phyloP scores from a whole-genome alignment of 352 stramenopile genomes.

The Peronospora farinosa region DNA sequence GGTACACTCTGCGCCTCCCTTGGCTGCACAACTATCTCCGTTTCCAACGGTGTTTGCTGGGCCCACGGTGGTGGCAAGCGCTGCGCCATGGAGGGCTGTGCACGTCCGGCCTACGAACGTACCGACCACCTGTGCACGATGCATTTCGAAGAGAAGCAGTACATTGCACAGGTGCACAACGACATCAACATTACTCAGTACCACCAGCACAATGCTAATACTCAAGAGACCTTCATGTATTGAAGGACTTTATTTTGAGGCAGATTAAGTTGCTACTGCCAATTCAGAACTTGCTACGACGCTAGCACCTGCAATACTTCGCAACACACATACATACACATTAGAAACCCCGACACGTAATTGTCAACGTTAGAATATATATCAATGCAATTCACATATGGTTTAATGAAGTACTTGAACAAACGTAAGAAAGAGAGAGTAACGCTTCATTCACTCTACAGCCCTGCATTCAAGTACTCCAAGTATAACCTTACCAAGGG shows the following conservation, averaged over 20 bases:
- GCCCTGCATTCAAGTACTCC: neutral
- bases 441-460: conserved; percentile 1
- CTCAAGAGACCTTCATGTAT: conserved; percentile 5
- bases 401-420: conserved; percentile 9
- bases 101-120: conserved; percentile 45
- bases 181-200: conserved; percentile 18
- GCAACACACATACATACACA: conserved; percentile 7
- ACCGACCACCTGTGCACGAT: conserved; percentile 47
- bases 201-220: conserved; percentile 25
- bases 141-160: conserved; percentile 45
- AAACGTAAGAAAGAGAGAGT: conserved; percentile 1
- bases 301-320: conserved; percentile 15
- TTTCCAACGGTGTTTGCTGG: conserved; percentile 58
- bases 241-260: conserved; percentile 17
- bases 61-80: conserved; percentile 82
- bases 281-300: conserved; percentile 21
- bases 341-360: conserved; percentile 12
- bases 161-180: conserved; percentile 21
- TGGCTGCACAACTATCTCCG: conserved; percentile 40
- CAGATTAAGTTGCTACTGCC: conserved; percentile 11
- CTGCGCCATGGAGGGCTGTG: conserved; percentile 62
- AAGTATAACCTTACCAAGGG: conserved; percentile 17
- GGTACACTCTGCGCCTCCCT: conserved; percentile 44
- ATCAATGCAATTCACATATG: neutral
- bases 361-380: conserved; percentile 1